These are phyloP conservation scores for Sarocladium kiliense DNA, from an alignment of 2,329 filamentous ascomycete species.

Conservation along the genomic window DNA sequence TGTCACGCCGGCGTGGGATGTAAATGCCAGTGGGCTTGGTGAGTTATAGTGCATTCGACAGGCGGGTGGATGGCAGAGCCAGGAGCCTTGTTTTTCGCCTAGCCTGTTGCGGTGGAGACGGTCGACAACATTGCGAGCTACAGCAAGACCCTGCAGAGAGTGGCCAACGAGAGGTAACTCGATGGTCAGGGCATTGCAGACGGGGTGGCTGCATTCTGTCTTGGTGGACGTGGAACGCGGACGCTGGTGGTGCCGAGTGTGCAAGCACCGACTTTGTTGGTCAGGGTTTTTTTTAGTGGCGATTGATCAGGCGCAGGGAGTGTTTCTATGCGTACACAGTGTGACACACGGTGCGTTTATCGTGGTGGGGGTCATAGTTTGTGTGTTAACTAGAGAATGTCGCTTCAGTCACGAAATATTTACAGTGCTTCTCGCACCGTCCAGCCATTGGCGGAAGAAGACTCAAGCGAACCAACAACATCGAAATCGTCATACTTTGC, in stretches of 20 bases:
- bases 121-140: not conserved
- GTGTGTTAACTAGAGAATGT: too few relatives aligned
- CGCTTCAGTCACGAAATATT: not conserved
- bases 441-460: not conserved
- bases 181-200: conserved; percentile 4
- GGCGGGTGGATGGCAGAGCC: not conserved
- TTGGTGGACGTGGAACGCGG: not conserved
- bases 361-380: not conserved
- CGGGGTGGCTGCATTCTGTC: not conserved
- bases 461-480: not conserved
- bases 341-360: not conserved
- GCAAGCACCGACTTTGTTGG: too few relatives aligned
- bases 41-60: not conserved
- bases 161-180: not conserved
- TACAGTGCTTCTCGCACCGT: not conserved
- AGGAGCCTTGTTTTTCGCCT: not conserved
- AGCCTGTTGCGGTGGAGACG: not conserved
- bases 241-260: not conserved
- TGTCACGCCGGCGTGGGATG: not conserved
- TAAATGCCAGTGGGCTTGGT: not conserved
- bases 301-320: too few relatives aligned
- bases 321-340: not conserved
- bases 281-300: too few relatives aligned
- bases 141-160: too few relatives aligned
- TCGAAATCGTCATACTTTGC: too few relatives aligned